phyloP scores from a whole-genome alignment of 2,329 filamentous ascomycete species.

The Arthroderma sp. region DNA sequence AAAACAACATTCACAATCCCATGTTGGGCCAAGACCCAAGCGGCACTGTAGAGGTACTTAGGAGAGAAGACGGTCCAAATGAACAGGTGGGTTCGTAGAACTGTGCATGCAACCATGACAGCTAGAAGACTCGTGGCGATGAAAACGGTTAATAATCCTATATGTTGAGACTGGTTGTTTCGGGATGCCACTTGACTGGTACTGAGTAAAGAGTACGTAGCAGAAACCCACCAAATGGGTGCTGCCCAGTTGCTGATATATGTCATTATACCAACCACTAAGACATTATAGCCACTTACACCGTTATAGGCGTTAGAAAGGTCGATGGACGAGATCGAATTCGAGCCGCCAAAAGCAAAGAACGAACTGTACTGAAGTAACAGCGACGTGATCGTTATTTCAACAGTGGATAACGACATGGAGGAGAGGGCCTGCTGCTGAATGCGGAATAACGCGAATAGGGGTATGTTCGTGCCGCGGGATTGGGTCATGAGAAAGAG shows the following conservation, averaged over 20 bases:
- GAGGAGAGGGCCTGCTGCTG: constrained; percentile 42
- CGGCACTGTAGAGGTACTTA: constrained; percentile 85
- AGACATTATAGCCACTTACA: constrained; percentile 62
- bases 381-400: constrained; percentile 57
- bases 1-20: constrained; percentile 54
- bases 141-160: constrained; percentile 58
- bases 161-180: constrained; percentile 7
- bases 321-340: constrained; percentile 91
- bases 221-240: constrained; percentile 72
- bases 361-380: constrained; percentile 72
- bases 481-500: constrained; percentile 80
- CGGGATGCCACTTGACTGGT: constrained; percentile 7
- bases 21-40: constrained; percentile 78
- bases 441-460: constrained; percentile 63
- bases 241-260: constrained; percentile 88
- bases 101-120: constrained; percentile 81
- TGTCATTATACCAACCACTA: constrained; percentile 69
- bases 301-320: constrained; percentile 93
- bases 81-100: constrained; percentile 77
- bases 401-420: constrained; percentile 31
- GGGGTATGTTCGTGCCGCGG: constrained; percentile 67
- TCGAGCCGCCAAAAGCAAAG: constrained; percentile 82
- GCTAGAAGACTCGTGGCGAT: constrained; percentile 49
- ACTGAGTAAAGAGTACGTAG: constrained; percentile 30
- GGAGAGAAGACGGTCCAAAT: constrained; percentile 99